phyloP scores from a whole-genome alignment of 805 yeast genomes.

The Sugiyamaella smithiae region DNA sequence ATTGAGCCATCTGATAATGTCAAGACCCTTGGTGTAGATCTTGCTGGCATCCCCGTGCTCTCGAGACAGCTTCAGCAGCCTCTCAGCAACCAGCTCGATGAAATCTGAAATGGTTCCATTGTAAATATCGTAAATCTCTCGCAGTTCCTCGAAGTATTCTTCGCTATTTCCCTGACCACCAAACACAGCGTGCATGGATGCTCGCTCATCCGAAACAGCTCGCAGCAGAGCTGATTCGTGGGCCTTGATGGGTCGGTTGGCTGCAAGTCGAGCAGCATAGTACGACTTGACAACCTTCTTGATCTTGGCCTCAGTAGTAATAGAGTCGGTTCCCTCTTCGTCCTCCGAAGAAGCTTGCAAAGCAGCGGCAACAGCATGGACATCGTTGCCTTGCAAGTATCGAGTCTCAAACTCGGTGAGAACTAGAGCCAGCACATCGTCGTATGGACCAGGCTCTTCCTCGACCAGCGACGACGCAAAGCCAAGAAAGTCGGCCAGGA shows the following conservation, averaged over 20 bases:
- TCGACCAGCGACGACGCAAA: constrained; percentile 37
- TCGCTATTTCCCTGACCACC: constrained; percentile 99
- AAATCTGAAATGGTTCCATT: constrained; percentile 71
- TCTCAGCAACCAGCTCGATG: constrained; percentile 63
- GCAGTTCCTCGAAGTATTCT: constrained; percentile 94
- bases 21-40: constrained; percentile 90
- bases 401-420: constrained; percentile 81
- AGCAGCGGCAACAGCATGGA: constrained; percentile 81
- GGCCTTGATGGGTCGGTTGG: constrained; percentile 48
- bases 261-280: constrained; percentile 55
- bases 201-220: constrained; percentile 54
- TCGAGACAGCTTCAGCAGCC: constrained; percentile 64
- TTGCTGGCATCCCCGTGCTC: constrained; percentile 76
- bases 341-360: constrained; percentile 52
- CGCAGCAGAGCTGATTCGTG: constrained; percentile 61
- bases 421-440: constrained; percentile 66
- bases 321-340: constrained; percentile 39
- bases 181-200: constrained; percentile 76
- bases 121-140: constrained; percentile 78
- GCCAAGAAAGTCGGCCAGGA: constrained; percentile 81
- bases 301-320: constrained; percentile 56
- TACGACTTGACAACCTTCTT: constrained; percentile 76
- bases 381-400: constrained; percentile 71
- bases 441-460: constrained; percentile 51
- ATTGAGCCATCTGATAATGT: constrained; percentile 82